Evolutionary conservation across 2,329 filamentous ascomycete genomes (phyloP), one percentile per base, ranked within the genome.

Genomic region (Cytospora chrysosperma): DNA sequence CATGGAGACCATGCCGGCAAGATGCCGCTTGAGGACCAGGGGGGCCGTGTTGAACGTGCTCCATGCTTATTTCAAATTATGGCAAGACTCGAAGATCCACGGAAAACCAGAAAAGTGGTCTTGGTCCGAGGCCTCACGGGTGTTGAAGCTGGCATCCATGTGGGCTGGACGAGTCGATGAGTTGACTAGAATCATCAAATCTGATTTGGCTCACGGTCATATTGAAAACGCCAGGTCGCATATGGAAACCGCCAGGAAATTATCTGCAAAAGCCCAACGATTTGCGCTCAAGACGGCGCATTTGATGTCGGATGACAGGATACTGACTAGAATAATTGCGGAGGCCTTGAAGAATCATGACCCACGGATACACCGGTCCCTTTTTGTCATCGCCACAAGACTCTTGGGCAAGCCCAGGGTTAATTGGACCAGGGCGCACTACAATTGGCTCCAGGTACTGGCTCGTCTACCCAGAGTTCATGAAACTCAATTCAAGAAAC

Each of bases 381-480:
- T 64, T 15, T 64, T 54, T 21, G 37, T 57, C 26, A 54, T 56
- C n/a, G 57, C 56, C 10, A 55, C 57, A 56, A 47, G 43, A 49
- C 54, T 64, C 27, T 15, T 53, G 21, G 61, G 50, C 30, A 12
- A 4, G 9, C 27, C 34, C 15, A 34, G 7, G 34, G 12, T 8
- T 8, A 53, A 17, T 17, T 66, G 59, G 34, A 56, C 34, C 21
- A 54, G 58, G 40, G 27, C 69, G 56, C 67, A 61, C 53, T 70
- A 69, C 64, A 68, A 65, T 51, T 73, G 71, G 71, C 69, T 73
- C 28, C 67, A 66, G 32, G 61, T 69, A 32, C 60, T 73, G 21
- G 69, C 71, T 47, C 69, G 66, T 6, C 54, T 69, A 59, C 68
- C 67, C 49, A 40, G 50, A 0, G 40, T 66, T 28, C 32, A 8